phyloP scores from a whole-genome alignment of 768 basidiomycete species.

The Leccinum imitatum region DNA sequence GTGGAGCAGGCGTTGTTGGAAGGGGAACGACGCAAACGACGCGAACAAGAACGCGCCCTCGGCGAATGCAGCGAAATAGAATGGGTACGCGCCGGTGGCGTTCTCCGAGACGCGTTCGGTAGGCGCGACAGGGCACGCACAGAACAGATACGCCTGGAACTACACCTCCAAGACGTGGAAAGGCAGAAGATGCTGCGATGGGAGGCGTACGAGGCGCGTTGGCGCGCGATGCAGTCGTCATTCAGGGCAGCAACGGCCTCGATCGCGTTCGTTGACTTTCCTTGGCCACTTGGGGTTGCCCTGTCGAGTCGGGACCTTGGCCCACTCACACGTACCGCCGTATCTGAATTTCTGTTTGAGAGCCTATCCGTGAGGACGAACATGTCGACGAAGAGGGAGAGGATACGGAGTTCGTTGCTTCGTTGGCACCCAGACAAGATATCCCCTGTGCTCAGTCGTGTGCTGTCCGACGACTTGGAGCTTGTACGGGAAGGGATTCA shows the following conservation, averaged over 20 bases:
- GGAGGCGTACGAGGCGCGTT: constrained; percentile 53
- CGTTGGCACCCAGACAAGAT: constrained; percentile 73
- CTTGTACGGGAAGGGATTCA: constrained; percentile 48
- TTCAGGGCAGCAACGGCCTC: constrained; percentile 19
- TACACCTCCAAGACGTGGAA: constrained; percentile 46
- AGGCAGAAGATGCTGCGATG: constrained; percentile 40
- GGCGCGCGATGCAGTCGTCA: constrained; percentile 40
- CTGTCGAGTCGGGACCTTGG: constrained; percentile 20
- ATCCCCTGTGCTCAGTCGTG: constrained; percentile 41
- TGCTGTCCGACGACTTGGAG: constrained; percentile 44
- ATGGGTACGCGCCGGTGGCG: constrained; percentile 60
- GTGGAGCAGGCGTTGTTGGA: constrained; percentile 4
- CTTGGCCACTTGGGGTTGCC: constrained; percentile 53
- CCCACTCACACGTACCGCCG: constrained; percentile 38
- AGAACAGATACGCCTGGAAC: constrained; percentile 45
- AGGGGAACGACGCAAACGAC: constrained; percentile 20
- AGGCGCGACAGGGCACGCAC: constrained; percentile 52
- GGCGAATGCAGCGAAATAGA: constrained; percentile 51
- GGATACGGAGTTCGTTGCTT: constrained; percentile 58
- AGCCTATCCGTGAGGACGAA: constrained; percentile 42
- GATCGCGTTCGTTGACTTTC: constrained; percentile 52
- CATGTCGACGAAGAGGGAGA: constrained; percentile 46
- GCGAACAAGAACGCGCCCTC: constrained; percentile 40
- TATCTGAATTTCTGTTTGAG: constrained; percentile 54
- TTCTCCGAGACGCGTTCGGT: constrained; percentile 50